Base-by-base conservation (phyloP, 2,329 filamentous ascomycete genomes). In the Tolypocladium album region DNA sequence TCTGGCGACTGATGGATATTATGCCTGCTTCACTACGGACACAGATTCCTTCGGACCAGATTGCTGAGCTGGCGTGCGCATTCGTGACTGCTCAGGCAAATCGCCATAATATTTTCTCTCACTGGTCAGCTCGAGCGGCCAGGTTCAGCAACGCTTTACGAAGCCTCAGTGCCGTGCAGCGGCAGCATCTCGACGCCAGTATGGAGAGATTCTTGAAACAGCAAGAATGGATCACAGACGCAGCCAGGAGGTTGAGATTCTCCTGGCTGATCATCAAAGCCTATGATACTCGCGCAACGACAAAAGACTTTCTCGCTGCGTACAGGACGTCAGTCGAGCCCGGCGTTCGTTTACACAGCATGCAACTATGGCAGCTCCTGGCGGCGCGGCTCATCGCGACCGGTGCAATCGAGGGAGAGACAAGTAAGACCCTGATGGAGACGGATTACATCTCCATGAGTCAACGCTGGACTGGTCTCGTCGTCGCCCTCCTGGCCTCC, bases 361-460 rank as follows among this genome's bases (percentile, higher is more conserved):
- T 67, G 17, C 65, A 67, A 39, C 61, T 67, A 27, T 68, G 67
- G 67, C 65, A 67, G 34, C 40, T 67, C 24, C 15, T 64, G 24
- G 55, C 58, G 12, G 65, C 62, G 7, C 60, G 67, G 15, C 45
- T 62, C 15, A 40, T 58, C 31, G 64, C 63, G 34, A 47, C 59
- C 1, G 59, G 57, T 12, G 47, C 52, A 7, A 53, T 68, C 1
- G 58, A 59, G 5, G 12, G 50, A 8, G 56, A 56, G 9, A 24
- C 58, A 17, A 50, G 52, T 42, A 61, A 59, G 15, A 42, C 59
- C 12, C 40, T 67, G 38, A 52, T 62, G 47, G 53, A 63, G 20
- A 31, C 13, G 4, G 45, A 60, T 22, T 64, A 64, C 60, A 45
- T 24, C 4, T 62, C 63, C 15, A 40, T 60, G 17, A 59, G 58